Percentiles rank a stretch among this genome's conserved stretches.
Conservation (phyloP, 768 basidiomycete species). For the Phaeolepiota aurea region DNA sequence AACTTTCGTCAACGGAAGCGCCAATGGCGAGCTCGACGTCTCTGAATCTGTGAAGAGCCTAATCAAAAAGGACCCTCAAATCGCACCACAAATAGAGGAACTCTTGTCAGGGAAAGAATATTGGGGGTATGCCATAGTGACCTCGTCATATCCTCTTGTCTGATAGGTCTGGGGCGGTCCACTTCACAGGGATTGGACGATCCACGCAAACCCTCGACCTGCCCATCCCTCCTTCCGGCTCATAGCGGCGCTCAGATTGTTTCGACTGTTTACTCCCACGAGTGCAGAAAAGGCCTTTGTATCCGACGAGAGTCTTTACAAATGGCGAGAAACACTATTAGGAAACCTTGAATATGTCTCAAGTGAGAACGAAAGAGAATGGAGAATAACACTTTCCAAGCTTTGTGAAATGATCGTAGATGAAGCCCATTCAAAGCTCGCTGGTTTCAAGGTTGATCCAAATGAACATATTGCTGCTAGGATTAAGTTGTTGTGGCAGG, state of each 20-base stretch:
- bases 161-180: constrained; percentile 4
- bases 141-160: constrained; percentile 1
- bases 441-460: background rate
- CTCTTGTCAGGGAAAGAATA: constrained; percentile 60
- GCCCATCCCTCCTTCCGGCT: constrained; percentile 78
- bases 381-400: constrained; percentile 27
- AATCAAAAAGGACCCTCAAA: constrained; percentile 31
- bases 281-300: too few species aligned
- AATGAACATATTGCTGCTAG: constrained; percentile 9
- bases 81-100: constrained; percentile 39
- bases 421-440: constrained; percentile 5
- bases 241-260: constrained; percentile 61
- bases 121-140: constrained; percentile 59
- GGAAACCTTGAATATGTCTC: constrained; percentile 39
- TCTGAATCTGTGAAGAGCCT: constrained; percentile 42
- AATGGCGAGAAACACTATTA: constrained; percentile 48
- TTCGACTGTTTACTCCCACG: constrained; percentile 37
- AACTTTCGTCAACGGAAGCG: constrained; percentile 14
- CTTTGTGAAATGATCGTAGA: constrained; percentile 25
- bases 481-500: constrained; percentile 50
- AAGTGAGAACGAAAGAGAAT: constrained; percentile 38
- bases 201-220: constrained; percentile 51
- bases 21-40: constrained; percentile 55
- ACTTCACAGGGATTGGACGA: constrained; percentile 78
- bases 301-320: too few species aligned